phyloP scores from a whole-genome alignment of 352 stramenopile species.

The Paralagenidium karlingii region DNA sequence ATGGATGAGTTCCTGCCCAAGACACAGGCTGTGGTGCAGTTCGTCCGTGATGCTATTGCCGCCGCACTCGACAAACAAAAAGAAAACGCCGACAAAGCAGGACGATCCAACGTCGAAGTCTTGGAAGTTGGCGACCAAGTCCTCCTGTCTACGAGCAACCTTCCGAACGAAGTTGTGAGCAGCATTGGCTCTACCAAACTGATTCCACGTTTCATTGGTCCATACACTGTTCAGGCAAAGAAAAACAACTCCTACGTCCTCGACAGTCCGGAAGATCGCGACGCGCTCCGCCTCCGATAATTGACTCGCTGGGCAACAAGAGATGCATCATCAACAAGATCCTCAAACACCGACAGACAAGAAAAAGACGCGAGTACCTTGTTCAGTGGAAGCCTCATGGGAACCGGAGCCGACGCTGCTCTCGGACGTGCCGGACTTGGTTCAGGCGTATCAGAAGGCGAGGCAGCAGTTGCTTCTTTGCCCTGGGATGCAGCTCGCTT shows the following conservation, averaged over 20 bases:
- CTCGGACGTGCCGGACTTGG: no score
- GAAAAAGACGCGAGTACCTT: no score
- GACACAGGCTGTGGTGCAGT: constrained; percentile 3
- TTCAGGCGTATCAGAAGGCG: no score
- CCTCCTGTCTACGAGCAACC: constrained; percentile 9
- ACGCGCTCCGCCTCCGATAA: no score
- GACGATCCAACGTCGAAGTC: constrained; percentile 3
- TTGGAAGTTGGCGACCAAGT: constrained; percentile 9
- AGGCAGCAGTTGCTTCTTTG: no score
- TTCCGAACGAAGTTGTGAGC: constrained; percentile 6
- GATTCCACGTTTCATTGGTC: constrained; percentile 8
- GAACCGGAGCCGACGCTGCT: no score
- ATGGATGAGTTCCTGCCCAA: constrained; percentile 4
- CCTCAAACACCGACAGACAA: no score
- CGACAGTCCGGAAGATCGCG: constrained; percentile 8
- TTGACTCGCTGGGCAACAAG: no score
- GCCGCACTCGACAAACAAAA: constrained; percentile 7
- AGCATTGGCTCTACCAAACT: constrained; percentile 7
- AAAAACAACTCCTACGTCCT: constrained; percentile 9
- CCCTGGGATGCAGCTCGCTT: no score
- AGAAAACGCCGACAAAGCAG: constrained; percentile 4
- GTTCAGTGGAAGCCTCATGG: no score
- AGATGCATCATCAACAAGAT: no score
- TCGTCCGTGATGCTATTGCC: constrained; percentile 5
- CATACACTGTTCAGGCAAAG: constrained; percentile 6